Base-by-base conservation (phyloP, 371 early-diverging fungal genomes). In the Haplosporangium sp. region DNA sequence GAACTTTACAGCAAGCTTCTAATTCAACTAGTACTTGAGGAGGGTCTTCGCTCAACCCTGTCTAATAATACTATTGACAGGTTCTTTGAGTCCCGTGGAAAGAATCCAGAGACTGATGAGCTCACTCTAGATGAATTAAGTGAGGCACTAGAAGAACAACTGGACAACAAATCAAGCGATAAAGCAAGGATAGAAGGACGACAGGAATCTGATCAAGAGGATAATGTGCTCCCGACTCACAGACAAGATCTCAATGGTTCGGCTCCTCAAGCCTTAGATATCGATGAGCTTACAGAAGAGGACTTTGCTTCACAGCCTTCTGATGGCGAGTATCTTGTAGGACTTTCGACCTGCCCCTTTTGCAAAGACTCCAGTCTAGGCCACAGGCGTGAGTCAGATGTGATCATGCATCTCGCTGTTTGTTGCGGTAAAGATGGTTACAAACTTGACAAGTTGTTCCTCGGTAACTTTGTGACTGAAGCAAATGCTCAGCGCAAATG, bases 381-480 rank as follows among this genome's bases (percentile, higher is more conserved):
- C 2, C 82, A 84, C 44, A 86, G 85, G 52, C 85, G 84, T 0
- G 94, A 93, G 64, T 86, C 94, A 78, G 94, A 94, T 71, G 90
- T 92, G 10, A 87, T 95, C 8, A 92, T 93, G 0, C 96, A 96
- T 71, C 88, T 95, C 40, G 94, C 95, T 0, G 87, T 92, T 0
- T 92, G 94, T 77, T 87, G 89, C 63, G 88, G 89, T 6, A 86
- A 88, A 44, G 91, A 91, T 72, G 89, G 90, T 68, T 88, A 85
- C 10, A 89, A 88, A 1, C 86, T 91, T 0, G 91, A 90, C 68
- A 84, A 88, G 17, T 88, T 92, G 58, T 84, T 95, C 10, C 87
- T 94, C 84, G 93, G 94, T 37, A 92, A 94, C 68, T 94, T 94
- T 77, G 84, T 94, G 7, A 92, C 94, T 8, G 94, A 93, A 79